Evolutionary conservation across 176 grass and related monocot genomes (phyloP).

Genomic region (Alloteropsis semialata): DNA sequence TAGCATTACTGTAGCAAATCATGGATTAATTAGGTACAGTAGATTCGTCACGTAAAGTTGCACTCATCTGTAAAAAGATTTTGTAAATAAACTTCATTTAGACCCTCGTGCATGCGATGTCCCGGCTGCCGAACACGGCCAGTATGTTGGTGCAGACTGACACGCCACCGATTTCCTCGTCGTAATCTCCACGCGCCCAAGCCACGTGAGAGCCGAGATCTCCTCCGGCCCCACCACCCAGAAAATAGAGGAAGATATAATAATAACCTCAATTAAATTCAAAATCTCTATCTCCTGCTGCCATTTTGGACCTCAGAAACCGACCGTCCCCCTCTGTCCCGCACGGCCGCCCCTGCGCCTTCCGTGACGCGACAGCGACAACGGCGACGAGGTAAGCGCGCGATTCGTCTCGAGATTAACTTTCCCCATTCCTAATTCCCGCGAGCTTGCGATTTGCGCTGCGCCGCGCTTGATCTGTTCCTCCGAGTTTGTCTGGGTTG

Average conservation of each 20-base stretch:
- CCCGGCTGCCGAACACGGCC: no score
- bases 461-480: neutral
- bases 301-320: neutral
- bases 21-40: no score
- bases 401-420: neutral
- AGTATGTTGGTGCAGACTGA: no score
- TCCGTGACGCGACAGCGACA: neutral
- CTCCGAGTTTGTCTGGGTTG: neutral
- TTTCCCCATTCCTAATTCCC: neutral
- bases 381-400: neutral
- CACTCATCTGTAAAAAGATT: no score
- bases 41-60: no score
- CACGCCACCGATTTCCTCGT: neutral
- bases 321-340: neutral
- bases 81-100: no score
- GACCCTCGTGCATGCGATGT: no score
- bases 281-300: neutral
- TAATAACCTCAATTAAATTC: neutral
- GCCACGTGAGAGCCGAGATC: neutral
- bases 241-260: neutral
- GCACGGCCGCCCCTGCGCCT: neutral
- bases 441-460: neutral
- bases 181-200: neutral
- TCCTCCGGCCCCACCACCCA: neutral
- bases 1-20: no score